Base-by-base conservation (phyloP, 768 basidiomycete genomes). In the Stropharia rugosoannulata region DNA sequence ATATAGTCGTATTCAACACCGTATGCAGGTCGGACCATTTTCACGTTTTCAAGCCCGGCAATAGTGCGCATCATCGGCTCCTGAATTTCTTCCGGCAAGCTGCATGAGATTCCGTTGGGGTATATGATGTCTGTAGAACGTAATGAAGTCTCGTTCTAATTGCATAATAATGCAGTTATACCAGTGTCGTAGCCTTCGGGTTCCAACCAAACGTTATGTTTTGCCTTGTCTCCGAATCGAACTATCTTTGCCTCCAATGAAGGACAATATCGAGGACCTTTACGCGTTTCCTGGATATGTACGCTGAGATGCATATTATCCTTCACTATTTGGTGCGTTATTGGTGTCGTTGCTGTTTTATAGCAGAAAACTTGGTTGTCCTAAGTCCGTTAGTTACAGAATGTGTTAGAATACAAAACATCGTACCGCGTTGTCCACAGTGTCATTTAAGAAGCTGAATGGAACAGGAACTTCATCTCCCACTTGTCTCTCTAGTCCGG, bases 1-100 rank as follows among this genome's bases (percentile, higher is more conserved):
- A 96, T 78, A 64, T 92, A 86, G 65, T 96, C 94, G 60, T 96
- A 96, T 67, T 96, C 93, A 32, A 96, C 92, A 2, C 94, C 94
- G 71, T 95, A 96, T 0, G 92, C 94, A 1, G 93, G 93, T 61
- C 80, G 74, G 4, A 90, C 80, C 79, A 96, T 89, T 64, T 87
- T 82, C 27, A 87, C 94, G 25, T 88, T 85, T 70, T 95, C 91
- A 25, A 96, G 73, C 0, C 94, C 94, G 1, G 85, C 86, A 38
- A 96, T 84, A 0, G 92, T 92, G 11, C 87, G 85, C 73, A 95
- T 83, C 83, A 96, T 85, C 4, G 78, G 68, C 62, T 90, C 86
- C 68, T 96, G 94, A 0, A 90, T 71, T 55, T 95, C 94, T 67
- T 89, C 89, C 0, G 94, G 91, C 62, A 96, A 78, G 54, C 90